phyloP scores from a whole-genome alignment of 371 early-diverging fungal species.

The Zychaea mexicana region DNA sequence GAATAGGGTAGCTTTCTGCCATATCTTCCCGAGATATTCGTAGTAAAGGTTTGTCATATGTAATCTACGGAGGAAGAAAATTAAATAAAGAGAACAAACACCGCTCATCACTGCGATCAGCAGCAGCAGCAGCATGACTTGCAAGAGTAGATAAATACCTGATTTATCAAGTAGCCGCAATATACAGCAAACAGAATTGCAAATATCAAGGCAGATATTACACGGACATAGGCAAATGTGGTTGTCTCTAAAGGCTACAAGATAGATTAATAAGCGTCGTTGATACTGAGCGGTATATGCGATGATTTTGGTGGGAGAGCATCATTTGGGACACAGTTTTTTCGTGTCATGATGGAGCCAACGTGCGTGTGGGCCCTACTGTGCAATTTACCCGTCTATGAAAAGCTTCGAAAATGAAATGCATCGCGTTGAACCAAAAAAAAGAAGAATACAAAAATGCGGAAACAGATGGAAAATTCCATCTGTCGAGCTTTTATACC shows the following conservation, averaged over 20 bases:
- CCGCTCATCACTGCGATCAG: too few species aligned
- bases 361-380: too few species aligned
- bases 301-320: too few species aligned
- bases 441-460: background rate
- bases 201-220: conserved; percentile 29
- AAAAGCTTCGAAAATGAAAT: conserved; percentile 45
- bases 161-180: conserved; percentile 32
- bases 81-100: background rate
- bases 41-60: conserved; percentile 33
- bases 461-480: background rate
- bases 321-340: background rate
- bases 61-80: conserved; percentile 19
- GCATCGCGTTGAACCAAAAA: conserved; percentile 23
- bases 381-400: conserved; percentile 30
- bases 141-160: conserved; percentile 14
- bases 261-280: background rate
- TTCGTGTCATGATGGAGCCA: background rate
- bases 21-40: conserved; percentile 32
- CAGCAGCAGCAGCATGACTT: too few species aligned
- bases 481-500: too few species aligned
- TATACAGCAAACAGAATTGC: conserved; percentile 29
- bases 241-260: conserved; percentile 39
- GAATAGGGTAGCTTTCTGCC: conserved; percentile 15
- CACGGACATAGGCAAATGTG: conserved; percentile 26
- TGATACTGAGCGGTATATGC: background rate